A percentile compares a stretch with the other conserved stretches of the same genome.
Evolutionary conservation across 169 alveolate genomes (phyloP).

Genomic region (Cryptosporidium parvum): DNA sequence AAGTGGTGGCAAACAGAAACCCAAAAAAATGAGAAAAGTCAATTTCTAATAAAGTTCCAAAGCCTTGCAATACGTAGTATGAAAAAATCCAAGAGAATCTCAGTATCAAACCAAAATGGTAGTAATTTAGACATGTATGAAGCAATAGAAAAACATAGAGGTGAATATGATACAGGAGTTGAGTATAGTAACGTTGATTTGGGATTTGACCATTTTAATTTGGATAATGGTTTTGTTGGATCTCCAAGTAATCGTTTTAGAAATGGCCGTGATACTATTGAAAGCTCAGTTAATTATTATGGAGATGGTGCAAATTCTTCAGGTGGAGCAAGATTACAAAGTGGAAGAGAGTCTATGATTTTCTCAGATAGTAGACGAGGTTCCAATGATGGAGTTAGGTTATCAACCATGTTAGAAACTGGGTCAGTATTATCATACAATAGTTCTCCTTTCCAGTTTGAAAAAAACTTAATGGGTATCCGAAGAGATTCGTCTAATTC

Average conservation of each 20-base stretch:
- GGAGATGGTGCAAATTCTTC: slow-evolving; percentile 39
- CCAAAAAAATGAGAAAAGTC: slow-evolving; percentile 7
- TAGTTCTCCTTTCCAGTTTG: slow-evolving; percentile 56
- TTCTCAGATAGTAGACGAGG: slow-evolving; percentile 36
- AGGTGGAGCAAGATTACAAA: slow-evolving; percentile 20
- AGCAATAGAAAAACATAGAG: slow-evolving; percentile 54
- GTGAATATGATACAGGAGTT: not conserved
- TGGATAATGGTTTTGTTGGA: not conserved
- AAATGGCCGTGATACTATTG: slow-evolving; percentile 11
- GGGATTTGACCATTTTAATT: slow-evolving; percentile 32
- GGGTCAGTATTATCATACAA: slow-evolving; percentile 1
- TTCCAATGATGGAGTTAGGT: slow-evolving; percentile 9
- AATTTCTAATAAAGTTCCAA: not conserved
- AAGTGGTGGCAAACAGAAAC: slow-evolving; percentile 50
- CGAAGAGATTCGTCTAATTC: not conserved
- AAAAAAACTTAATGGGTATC: not conserved
- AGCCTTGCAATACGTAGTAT: not conserved
- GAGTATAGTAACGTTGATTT: slow-evolving; percentile 11
- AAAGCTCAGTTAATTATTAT: not conserved
- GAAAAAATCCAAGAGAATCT: slow-evolving; percentile 6
- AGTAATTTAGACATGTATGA: slow-evolving; percentile 6
- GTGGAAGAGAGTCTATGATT: slow-evolving; percentile 35
- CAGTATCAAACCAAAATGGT: not conserved
- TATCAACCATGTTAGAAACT: slow-evolving; percentile 35
- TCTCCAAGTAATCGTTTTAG: slow-evolving; percentile 11